Base-by-base conservation (phyloP, 352 stramenopile species). In the Hyaloperonospora arabidopsidis region DNA sequence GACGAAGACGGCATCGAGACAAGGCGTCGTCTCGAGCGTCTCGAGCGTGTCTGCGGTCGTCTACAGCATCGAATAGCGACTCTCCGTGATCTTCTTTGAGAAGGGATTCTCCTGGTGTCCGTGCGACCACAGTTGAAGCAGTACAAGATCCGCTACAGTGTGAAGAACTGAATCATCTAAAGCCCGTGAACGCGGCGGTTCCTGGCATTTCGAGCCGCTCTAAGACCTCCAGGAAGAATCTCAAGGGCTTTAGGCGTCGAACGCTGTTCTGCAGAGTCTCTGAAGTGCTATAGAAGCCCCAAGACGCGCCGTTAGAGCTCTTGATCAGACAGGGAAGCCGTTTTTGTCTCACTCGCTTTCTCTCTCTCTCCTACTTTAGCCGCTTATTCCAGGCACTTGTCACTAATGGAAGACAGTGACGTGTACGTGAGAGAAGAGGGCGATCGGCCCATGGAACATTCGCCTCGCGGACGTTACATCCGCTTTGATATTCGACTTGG, bases 401-500 rank as follows among this genome's bases (percentile, higher is more conserved):
- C 22, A 25, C 38, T 22, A 44, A 87, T 89, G 79, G 70, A 84
- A 46, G 76, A 89, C 29, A 68, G 54, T 49, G 79, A 86, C 57
- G 64, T 85, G 56, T 89, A 87, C 69, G 79, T 79, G 63, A 61
- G 74, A 10, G 79, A 89, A 34, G 83, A 87, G 48, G 75, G 77
- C 19, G 80, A 91, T 36, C 80, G 80, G 2, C 78, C 79, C 5
- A 61, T 90, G 50, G 83, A 93, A 63, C 71, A 78, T 43, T 93
- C 83, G 35, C 83, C 83, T 18, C 79, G 83, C n/a, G 83, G 78
- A 1, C 77, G 81, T 22, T 93, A 93, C 66, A 89, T 93, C 56
- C 83, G 83, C 47, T 93, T 93, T 51, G 79, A 93, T 56, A 84
- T 87, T 51, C 76, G 78, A n/a, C 63, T 93, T 17, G 83, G 83